Percentiles rank a stretch among this genome's conserved stretches.
Conservation (phyloP, 768 basidiomycete species). For the Plicaturopsis crispa region DNA sequence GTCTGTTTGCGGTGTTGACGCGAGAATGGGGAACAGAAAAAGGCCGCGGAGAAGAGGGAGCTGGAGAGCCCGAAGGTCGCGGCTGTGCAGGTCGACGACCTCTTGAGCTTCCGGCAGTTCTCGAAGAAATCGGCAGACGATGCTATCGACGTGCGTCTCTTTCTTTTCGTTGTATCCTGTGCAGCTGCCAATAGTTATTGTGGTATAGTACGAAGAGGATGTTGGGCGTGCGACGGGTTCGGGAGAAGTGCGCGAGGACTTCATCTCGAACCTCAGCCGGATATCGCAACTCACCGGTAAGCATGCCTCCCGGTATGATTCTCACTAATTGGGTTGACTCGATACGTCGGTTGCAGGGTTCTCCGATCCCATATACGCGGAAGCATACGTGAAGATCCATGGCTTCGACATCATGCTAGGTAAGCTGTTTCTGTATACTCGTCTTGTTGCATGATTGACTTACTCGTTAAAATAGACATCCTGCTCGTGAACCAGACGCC, state of each 20-base stretch:
- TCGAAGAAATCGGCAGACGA: conserved; percentile 85
- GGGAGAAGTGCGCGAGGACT: conserved; percentile 80
- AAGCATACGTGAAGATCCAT: conserved; percentile 96
- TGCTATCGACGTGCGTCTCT: conserved; percentile 53
- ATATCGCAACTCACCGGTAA: conserved; percentile 90
- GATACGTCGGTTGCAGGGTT: conserved; percentile 53
- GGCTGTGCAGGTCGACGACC: conserved; percentile 88
- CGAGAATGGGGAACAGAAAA: conserved; percentile 45
- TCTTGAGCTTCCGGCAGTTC: conserved; percentile 90
- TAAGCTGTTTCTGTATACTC: conserved; percentile 20
- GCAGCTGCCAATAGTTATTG: conserved; percentile 2
- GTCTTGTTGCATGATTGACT: background rate
- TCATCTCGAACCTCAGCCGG: conserved; percentile 87
- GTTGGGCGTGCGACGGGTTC: conserved; percentile 85
- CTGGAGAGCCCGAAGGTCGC: conserved; percentile 59
- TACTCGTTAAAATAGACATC: conserved; percentile 50
- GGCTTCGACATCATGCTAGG: conserved; percentile 95
- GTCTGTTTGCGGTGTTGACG: background rate
- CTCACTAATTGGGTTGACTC: background rate
- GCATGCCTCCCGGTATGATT: conserved; percentile 7
- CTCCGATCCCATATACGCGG: conserved; percentile 97
- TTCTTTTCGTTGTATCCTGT: conserved; percentile 5
- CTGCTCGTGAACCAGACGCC: conserved; percentile 93
- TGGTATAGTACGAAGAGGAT: conserved; percentile 75
- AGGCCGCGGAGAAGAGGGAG: conserved; percentile 86